Conservation (phyloP, 805 yeast genomes). For the Nakazawaea anatomiae region DNA sequence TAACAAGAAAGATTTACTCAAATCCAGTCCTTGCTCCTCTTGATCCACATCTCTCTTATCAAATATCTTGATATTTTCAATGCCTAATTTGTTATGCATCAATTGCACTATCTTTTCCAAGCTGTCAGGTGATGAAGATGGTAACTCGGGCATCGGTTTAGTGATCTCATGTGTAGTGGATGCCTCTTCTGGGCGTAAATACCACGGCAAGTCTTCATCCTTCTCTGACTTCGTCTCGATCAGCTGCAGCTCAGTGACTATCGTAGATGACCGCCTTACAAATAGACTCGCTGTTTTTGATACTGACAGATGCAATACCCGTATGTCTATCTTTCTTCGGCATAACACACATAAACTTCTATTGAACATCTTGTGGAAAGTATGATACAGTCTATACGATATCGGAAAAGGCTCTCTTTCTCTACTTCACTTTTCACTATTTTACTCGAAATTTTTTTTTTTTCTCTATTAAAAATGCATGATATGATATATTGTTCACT, state of each 20-base stretch:
- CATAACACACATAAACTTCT: background rate
- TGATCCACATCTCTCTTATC: conserved; percentile 46
- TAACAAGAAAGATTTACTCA: conserved; percentile 44
- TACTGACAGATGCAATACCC: background rate
- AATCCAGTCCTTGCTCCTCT: conserved; percentile 29
- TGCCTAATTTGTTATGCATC: conserved; percentile 57
- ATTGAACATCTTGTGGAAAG: background rate
- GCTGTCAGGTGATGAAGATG: conserved; percentile 49
- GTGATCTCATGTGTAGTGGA: conserved; percentile 10
- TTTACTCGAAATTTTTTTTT: background rate
- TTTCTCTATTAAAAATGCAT: background rate
- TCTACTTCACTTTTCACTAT: background rate
- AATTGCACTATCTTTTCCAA: conserved; percentile 39
- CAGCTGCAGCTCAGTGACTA: background rate
- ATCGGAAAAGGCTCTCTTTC: too few species aligned
- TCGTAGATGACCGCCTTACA: background rate
- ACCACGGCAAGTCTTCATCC: conserved; percentile 18
- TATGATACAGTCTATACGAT: too few species aligned
- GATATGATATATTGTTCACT: background rate
- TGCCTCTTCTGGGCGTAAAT: conserved; percentile 25
- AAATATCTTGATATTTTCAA: conserved; percentile 54
- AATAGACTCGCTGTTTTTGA: background rate
- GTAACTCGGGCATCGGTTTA: conserved; percentile 48
- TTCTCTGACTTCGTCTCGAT: background rate
- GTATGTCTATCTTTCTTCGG: background rate